Conservation (phyloP, 306 rosid genomes). For the Ammopiptanthus mongolicus region DNA sequence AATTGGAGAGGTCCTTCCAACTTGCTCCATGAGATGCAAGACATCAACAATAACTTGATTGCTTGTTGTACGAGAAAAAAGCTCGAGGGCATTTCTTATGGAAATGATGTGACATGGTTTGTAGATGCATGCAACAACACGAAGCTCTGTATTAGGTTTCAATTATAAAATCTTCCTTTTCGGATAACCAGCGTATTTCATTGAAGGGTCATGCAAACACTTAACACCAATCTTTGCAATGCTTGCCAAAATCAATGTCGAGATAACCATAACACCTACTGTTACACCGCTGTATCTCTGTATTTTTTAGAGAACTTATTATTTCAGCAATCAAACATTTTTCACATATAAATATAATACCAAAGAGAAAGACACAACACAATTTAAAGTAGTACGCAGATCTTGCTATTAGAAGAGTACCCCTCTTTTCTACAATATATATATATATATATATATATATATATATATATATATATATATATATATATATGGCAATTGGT, state of each 20-base stretch:
- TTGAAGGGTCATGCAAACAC: conserved; percentile 37
- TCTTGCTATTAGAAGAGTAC: too few species aligned
- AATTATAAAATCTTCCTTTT: conserved; percentile 26
- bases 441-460: too few species aligned
- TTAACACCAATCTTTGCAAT: conserved; percentile 25
- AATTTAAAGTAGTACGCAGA: too few species aligned
- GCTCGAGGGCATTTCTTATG: conserved; percentile 18
- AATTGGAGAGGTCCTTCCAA: conserved; percentile 36
- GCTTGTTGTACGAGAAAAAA: conserved; percentile 12
- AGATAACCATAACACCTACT: neutral
- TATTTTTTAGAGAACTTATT: too few species aligned
- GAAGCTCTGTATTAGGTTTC: conserved; percentile 30
- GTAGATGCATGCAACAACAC: conserved; percentile 30
- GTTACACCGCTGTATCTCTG: neutral
- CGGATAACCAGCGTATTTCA: conserved; percentile 29
- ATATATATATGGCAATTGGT: too few species aligned
- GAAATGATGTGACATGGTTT: conserved; percentile 20
- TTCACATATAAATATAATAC: too few species aligned
- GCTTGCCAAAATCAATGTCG: conserved; percentile 15
- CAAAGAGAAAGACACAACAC: too few species aligned
- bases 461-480: too few species aligned
- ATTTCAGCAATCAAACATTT: neutral
- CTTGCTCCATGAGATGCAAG: conserved; percentile 33
- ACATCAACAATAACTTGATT: conserved; percentile 22
- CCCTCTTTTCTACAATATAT: too few species aligned